These are phyloP conservation scores for Gigaspora rosea DNA, from an alignment of 192 early-diverging fungal genomes.

Conservation along the genomic window DNA sequence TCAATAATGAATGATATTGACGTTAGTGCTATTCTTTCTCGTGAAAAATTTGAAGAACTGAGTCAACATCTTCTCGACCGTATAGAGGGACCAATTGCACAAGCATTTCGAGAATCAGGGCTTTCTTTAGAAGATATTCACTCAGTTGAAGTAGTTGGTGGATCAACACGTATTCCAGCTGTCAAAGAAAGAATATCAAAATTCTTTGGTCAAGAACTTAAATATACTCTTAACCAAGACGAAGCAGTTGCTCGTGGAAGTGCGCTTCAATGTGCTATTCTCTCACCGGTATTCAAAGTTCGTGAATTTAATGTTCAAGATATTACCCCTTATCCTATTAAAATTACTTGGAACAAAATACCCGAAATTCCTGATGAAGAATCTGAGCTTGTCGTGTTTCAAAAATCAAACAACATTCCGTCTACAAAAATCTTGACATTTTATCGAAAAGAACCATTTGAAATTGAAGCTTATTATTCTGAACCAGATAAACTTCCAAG, in stretches of 20 bases:
- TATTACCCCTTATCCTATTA: slow-evolving; percentile 85
- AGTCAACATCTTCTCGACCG: slow-evolving; percentile 70
- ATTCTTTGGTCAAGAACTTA: slow-evolving; percentile 87
- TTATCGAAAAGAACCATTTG: slow-evolving; percentile 82
- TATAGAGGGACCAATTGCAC: slow-evolving; percentile 70
- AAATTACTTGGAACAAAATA: slow-evolving; percentile 83
- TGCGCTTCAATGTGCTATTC: slow-evolving; percentile 95
- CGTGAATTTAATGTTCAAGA: slow-evolving; percentile 94
- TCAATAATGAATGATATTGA: slow-evolving; percentile 96
- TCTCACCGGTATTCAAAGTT: slow-evolving; percentile 96
- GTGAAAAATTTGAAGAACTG: slow-evolving; percentile 86
- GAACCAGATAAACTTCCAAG: slow-evolving; percentile 70
- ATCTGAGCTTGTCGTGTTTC: slow-evolving; percentile 85
- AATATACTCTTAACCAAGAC: slow-evolving; percentile 95
- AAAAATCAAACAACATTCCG: slow-evolving; percentile 82
- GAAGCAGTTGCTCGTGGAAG: slow-evolving; percentile 96
- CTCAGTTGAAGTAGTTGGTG: slow-evolving; percentile 94
- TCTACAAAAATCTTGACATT: slow-evolving; percentile 92
- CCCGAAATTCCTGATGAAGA: slow-evolving; percentile 66
- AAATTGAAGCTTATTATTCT: slow-evolving; percentile 79
- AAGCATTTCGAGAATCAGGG: slow-evolving; percentile 77
- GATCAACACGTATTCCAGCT: slow-evolving; percentile 90
- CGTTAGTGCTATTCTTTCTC: slow-evolving; percentile 80
- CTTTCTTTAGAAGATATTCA: slow-evolving; percentile 82
- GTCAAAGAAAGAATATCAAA: slow-evolving; percentile 88